These are phyloP conservation scores for Aspergillus pseudotamarii DNA, from an alignment of 2,329 filamentous ascomycete genomes.

Conservation along the genomic window DNA sequence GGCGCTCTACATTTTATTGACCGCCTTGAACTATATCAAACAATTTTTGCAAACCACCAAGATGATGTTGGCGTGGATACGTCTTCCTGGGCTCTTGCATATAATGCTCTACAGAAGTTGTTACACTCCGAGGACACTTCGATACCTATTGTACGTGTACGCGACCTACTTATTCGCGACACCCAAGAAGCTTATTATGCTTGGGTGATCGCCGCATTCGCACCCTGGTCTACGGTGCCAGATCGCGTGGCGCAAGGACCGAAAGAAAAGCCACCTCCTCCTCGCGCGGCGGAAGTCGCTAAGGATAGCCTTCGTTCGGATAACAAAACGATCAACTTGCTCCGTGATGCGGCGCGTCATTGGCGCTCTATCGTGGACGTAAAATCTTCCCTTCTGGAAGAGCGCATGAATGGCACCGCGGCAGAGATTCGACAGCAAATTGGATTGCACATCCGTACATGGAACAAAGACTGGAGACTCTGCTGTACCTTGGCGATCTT, in stretches of 20 bases:
- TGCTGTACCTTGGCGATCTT: slow-evolving; percentile 43
- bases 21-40: slow-evolving; percentile 40
- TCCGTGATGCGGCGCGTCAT: slow-evolving; percentile 67
- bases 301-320: slow-evolving; percentile 78
- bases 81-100: slow-evolving; percentile 64
- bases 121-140: slow-evolving; percentile 39
- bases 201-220: slow-evolving; percentile 75
- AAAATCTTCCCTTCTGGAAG: slow-evolving; percentile 49
- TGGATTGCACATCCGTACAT: slow-evolving; percentile 37
- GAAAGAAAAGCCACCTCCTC: slow-evolving; percentile 57
- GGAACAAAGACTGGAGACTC: slow-evolving; percentile 44
- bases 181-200: slow-evolving; percentile 69
- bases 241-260: slow-evolving; percentile 39
- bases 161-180: slow-evolving; percentile 61
- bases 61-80: slow-evolving; percentile 60
- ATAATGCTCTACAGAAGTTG: slow-evolving; percentile 64
- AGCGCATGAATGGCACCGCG: slow-evolving; percentile 29
- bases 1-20: slow-evolving; percentile 44
- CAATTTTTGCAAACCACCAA: slow-evolving; percentile 46
- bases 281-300: slow-evolving; percentile 65
- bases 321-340: slow-evolving; percentile 72
- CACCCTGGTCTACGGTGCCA: slow-evolving; percentile 68
- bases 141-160: slow-evolving; percentile 29
- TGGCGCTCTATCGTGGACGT: slow-evolving; percentile 63
- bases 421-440: slow-evolving; percentile 41